Conservation (phyloP, 1,139 yeast species). For the Blastobotrys indianensis region DNA sequence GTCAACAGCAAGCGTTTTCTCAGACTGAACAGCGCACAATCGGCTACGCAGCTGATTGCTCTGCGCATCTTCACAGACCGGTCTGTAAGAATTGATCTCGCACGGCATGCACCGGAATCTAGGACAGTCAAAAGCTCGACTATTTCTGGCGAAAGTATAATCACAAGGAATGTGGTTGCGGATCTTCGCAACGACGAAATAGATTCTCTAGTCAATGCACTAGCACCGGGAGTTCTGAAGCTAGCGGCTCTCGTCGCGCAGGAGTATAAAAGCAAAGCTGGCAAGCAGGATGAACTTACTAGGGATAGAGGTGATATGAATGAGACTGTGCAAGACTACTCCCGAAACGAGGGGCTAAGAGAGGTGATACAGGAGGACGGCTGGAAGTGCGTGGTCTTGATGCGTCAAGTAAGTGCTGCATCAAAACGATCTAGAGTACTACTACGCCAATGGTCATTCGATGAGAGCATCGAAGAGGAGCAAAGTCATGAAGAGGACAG, state of each 20-base stretch:
- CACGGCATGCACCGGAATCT: neutral
- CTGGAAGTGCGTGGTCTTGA: conserved; percentile 1
- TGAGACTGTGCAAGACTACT: neutral
- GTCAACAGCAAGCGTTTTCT: neutral
- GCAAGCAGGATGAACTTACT: neutral
- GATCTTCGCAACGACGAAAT: neutral
- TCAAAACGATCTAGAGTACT: neutral
- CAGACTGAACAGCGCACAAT: neutral
- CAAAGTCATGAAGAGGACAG: neutral
- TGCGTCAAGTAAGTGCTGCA: too few relatives aligned
- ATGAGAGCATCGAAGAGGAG: too few relatives aligned
- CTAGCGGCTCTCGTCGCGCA: neutral
- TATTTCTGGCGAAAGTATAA: neutral
- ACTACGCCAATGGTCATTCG: conserved; percentile 2
- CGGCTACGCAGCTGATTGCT: conserved; percentile 3
- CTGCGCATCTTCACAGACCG: conserved; percentile 9
- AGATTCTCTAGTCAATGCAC: conserved; percentile 1
- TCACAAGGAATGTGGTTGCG: conserved; percentile 4
- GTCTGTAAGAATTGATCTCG: conserved; percentile 1
- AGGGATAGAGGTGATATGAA: neutral
- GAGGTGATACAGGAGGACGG: conserved; percentile 1
- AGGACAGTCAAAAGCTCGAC: neutral
- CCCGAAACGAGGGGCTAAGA: neutral
- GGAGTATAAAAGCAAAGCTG: neutral
- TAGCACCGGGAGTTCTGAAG: neutral